Evolutionary conservation across 208 protist genomes (phyloP), one percentile per base, ranked within the genome.

Genomic region (Perkinsela sp.): DNA sequence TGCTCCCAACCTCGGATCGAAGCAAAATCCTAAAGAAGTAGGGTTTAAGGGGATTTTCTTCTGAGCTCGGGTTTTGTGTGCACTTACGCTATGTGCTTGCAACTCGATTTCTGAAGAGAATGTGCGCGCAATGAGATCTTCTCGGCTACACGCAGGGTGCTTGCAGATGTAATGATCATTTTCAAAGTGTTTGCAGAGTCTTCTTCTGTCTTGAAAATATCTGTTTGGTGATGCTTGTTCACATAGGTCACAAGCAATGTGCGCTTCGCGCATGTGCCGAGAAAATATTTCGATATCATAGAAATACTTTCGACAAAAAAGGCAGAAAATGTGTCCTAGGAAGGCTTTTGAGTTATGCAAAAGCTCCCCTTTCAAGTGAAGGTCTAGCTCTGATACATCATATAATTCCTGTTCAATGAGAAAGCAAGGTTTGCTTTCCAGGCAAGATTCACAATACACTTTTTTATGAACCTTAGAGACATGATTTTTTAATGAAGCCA

Each of bases 231-330:
- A n/a, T 57, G 22, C 75, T 22, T 79, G 77, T 70, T 87, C 88
- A 76, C 87, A 92, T 28, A 90, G 48, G 70, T 92, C 85, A 72
- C 87, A 92, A 0, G 85, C 83, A 72, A 89, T 88, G 82, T 92
- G 87, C 28, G 79, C 70, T n/a, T 83, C 70, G 68, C 79, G 78
- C 87, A 92, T 92, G 76, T 92, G 87, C 72, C 84, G 81, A 1
- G 90, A 72, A 48, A 92, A 71, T 32, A 79, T 72, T 72, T 89
- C 87, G 29, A 82, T 82, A 69, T 90, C 83, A 70, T 90, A 90
- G 72, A 89, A 88, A 68, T 72, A 72, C 0, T 75, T 72, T 13
- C 72, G 29, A 71, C 87, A 92, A 72, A 92, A 92, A 32, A 72
- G 74, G 72, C 87, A 92, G 28, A 69, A 75, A 6, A 85, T 83